These are phyloP conservation scores for Candida glucosophila DNA, from an alignment of 1,139 yeast species.

Conservation along the genomic window DNA sequence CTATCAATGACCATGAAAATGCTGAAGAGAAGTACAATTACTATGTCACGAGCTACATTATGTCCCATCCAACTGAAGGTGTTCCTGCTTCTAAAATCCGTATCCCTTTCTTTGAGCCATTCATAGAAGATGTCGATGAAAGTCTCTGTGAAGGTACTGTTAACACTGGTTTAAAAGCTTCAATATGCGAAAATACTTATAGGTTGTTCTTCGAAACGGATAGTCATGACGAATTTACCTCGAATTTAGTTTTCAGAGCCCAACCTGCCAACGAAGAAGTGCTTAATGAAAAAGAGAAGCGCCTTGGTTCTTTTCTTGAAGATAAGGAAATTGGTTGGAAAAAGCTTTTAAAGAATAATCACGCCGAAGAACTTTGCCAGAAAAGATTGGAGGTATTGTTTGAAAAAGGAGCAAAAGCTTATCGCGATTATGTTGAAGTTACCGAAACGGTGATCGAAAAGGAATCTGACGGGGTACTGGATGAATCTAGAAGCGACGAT, in stretches of 20 bases:
- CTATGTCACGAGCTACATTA: conserved; percentile 82
- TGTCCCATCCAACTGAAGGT: conserved; percentile 97
- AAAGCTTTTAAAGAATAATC: conserved; percentile 19
- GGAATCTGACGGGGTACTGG: too few species aligned
- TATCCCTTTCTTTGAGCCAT: conserved; percentile 65
- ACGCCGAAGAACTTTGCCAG: conserved; percentile 13
- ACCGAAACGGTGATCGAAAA: conserved; percentile 7
- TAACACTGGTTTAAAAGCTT: conserved; percentile 69
- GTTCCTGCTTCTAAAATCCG: conserved; percentile 72
- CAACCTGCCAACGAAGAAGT: conserved; percentile 18
- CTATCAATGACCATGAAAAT: conserved; percentile 67
- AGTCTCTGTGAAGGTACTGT: conserved; percentile 61
- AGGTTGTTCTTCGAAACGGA: conserved; percentile 72
- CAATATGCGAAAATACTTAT: conserved; percentile 73
- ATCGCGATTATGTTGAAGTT: conserved; percentile 10
- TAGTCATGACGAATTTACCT: conserved; percentile 74
- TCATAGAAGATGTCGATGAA: conserved; percentile 48
- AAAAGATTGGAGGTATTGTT: conserved; percentile 18
- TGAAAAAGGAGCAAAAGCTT: conserved; percentile 25
- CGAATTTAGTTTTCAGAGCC: conserved; percentile 38
- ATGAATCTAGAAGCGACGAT: too few species aligned
- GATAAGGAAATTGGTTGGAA: conserved; percentile 35
- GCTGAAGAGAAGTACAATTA: conserved; percentile 85
- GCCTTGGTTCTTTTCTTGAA: too few species aligned
- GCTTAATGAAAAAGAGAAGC: too few species aligned